Base-by-base conservation (phyloP, 306 rosid species). In the Inga laurina region DNA sequence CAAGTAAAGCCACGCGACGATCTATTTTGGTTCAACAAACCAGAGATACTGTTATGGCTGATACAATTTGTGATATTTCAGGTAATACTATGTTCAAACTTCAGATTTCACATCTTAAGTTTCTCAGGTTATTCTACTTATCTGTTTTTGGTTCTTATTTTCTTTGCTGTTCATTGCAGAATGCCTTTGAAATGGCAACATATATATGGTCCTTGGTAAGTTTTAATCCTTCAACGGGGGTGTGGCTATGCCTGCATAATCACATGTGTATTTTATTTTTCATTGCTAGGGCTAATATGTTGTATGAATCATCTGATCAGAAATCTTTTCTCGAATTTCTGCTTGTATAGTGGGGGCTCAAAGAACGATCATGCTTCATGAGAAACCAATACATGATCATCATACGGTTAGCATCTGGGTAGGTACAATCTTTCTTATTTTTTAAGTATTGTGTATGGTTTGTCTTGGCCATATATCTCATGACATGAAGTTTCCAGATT, bases 11-110 rank as follows among this genome's bases (percentile, higher is more conserved):
- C 99, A 43, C 89, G 98, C 0, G 98, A 96, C 9, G 93, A 71
- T 70, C 90, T 93, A 82, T 96, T 96, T 83, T 96, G 98, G 99
- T 96, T 93, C 77, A 90, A 93, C 44, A 96, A 91, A 84, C 98
- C 99, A 2, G 91, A 88, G 81, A 92, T 92, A 54, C 43, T 93
- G 21, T 76, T 92, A 83, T 84, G 97, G 87, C 79, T 96, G 82
- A 96, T 93, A 90, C 99, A 96, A 62, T 96, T 96, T 89, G 94
- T 96, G 85, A 90, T 92, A 86, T 96, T 96, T 93, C 98, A 96
- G 97, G 98, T 93, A 68, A 81, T n/a, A 57, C 49, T 62, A 21
- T 75, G 21, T 15, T 65, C 43, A 65, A 65, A 65, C 68, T 59
- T 22, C 6, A 59, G 32, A 65, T 67, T 54, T 45, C 46, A 3